Evolutionary conservation across 345 rosid species (phyloP), one percentile per base, ranked within the genome.

Genomic region (Rhodomyrtus tomentosa): DNA sequence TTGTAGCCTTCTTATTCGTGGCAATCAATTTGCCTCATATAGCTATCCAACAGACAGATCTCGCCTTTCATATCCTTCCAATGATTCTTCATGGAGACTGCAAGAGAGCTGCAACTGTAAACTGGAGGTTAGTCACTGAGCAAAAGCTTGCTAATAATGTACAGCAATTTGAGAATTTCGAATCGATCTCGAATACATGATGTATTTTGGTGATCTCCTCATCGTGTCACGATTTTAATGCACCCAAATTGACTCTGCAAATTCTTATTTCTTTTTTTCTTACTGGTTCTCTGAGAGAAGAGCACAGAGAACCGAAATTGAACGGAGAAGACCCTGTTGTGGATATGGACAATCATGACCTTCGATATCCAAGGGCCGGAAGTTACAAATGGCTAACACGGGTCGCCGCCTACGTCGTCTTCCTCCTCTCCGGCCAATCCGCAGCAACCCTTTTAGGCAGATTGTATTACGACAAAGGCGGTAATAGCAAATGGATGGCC

Each of bases 401-500:
- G 6, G 88, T 92, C 52, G 74, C 62, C 40, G 27, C 55, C 72
- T 89, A 90, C 87, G 45, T 73, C 24, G 27, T 93, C 32, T 90
- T 90, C 49, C 85, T 93, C 68, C 81, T 91, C 7, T 62, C 85
- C 2, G 92, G 93, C 79, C 95, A 93, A 90, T 86, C 93, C 0
- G 82, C 91, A 0, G 93, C 91, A 6, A 91, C 89, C 85, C 90
- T 91, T 32, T 68, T 93, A 6, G 94, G 94, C 55, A 88, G 92
- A 87, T 74, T 90, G 21, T 93, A 91, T 85, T 93, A 83, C 54
- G 91, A 92, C 89, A 91, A 88, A 85, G 94, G 93, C n/a, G 95
- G 95, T 6, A 89, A 91, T 21, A 90, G 94, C 88, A 93, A 93
- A 87, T 93, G 93, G 94, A 90, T 93, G 91, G 91, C 94, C 68